phyloP scores from a whole-genome alignment of 1,284 basidiomycete genomes.

The Fereydounia khargensis region DNA sequence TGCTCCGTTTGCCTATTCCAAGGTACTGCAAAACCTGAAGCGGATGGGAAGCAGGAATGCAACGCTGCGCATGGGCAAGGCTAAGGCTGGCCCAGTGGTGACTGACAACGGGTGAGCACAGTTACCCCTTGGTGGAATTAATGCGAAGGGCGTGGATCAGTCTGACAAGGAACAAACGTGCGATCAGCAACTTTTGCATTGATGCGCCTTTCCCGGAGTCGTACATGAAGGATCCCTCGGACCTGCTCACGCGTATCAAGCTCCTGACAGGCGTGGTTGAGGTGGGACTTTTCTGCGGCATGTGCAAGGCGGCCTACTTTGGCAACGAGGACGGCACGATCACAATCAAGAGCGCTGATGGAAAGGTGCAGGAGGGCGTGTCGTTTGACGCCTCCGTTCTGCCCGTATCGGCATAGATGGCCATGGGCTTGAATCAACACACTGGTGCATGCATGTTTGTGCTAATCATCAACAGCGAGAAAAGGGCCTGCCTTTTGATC shows the following conservation, averaged over 20 bases:
- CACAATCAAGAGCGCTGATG: constrained; percentile 40
- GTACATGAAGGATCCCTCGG: constrained; percentile 44
- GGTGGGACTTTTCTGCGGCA: constrained; percentile 85
- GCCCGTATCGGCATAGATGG: neutral
- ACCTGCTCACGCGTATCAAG: constrained; percentile 48
- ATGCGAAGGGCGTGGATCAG: constrained; percentile 56
- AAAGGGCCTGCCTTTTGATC: too few relatives aligned
- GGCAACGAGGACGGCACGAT: constrained; percentile 65
- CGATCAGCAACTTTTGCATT: constrained; percentile 47
- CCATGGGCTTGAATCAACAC: too few relatives aligned
- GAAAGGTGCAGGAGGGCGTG: constrained; percentile 34
- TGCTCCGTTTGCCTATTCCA: constrained; percentile 90
- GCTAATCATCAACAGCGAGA: too few relatives aligned
- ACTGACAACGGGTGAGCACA: constrained; percentile 72
- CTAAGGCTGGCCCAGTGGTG: constrained; percentile 88
- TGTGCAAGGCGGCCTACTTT: constrained; percentile 96
- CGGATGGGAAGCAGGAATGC: constrained; percentile 45
- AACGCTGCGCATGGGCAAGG: constrained; percentile 49
- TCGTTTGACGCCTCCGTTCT: constrained; percentile 19
- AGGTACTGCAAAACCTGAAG: constrained; percentile 60
- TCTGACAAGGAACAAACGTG: too few relatives aligned
- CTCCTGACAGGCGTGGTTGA: constrained; percentile 83
- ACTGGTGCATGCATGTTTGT: too few relatives aligned
- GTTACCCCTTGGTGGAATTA: constrained; percentile 35
- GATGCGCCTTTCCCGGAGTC: constrained; percentile 49